phyloP scores from a whole-genome alignment of 1,284 basidiomycete species.

The Chalciporus sp. region DNA sequence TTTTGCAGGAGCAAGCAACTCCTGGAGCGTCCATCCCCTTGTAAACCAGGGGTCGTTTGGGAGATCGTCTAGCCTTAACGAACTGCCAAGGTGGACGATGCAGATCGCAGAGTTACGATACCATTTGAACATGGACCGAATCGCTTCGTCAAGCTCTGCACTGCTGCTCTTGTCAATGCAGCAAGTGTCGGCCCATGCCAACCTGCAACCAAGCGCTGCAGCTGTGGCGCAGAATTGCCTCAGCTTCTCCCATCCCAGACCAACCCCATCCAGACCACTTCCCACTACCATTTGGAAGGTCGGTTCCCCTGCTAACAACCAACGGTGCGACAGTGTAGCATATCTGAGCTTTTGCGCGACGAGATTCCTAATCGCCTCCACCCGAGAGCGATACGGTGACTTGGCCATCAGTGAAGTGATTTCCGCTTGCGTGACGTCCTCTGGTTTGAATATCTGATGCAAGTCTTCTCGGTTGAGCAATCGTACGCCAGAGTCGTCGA shows the following conservation, averaged over 20 bases:
- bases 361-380: constrained; percentile 2
- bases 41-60: constrained; percentile 1
- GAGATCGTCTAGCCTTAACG: not conserved
- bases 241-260: constrained; percentile 18
- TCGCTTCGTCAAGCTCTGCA: not conserved
- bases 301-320: constrained; percentile 20
- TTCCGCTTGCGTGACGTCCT: constrained; percentile 8
- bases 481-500: constrained; percentile 10
- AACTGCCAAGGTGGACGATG: not conserved
- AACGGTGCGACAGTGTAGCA: constrained; percentile 26
- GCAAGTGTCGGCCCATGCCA: not conserved
- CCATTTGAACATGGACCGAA: not conserved
- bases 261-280: constrained; percentile 1
- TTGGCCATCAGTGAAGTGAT: not conserved
- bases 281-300: constrained; percentile 15
- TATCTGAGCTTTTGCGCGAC: constrained; percentile 17
- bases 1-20: constrained; percentile 4
- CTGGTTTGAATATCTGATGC: constrained; percentile 2
- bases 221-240: constrained; percentile 19
- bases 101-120: not conserved
- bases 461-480: constrained; percentile 18
- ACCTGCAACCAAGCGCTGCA: not conserved
- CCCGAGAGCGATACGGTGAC: constrained; percentile 4
- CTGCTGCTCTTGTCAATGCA: not conserved
- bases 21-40: not conserved